phyloP scores from a whole-genome alignment of 2,329 filamentous ascomycete genomes.

The Elsinoe ampelina region DNA sequence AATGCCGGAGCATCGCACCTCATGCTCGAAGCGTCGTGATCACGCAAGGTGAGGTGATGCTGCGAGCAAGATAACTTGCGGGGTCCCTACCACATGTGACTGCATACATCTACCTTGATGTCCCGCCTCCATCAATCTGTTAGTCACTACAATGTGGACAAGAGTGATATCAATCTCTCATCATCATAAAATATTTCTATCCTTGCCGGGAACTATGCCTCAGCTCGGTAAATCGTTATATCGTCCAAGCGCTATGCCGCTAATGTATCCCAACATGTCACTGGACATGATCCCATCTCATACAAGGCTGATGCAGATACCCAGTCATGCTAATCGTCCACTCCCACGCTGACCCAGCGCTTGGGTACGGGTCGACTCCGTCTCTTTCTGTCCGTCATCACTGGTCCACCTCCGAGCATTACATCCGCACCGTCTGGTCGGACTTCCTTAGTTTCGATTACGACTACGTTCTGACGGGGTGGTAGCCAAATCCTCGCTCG shows the following conservation, averaged over 20 bases:
- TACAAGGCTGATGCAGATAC: not conserved
- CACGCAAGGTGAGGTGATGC: not conserved
- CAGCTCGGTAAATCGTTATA: not conserved
- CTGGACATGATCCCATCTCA: not conserved
- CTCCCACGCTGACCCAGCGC: slow-evolving; percentile 25
- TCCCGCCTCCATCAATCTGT: not conserved
- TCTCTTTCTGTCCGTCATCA: not conserved
- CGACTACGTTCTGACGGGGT: slow-evolving; percentile 36
- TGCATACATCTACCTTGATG: not conserved
- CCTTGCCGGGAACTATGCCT: not conserved
- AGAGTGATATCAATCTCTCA: not conserved
- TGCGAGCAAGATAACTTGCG: not conserved
- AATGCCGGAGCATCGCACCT: not conserved
- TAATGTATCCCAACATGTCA: not conserved
- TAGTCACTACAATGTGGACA: too few species aligned
- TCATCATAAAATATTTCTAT: not conserved
- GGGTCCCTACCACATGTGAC: not conserved
- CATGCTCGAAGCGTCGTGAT: not conserved
- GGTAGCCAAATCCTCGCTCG: slow-evolving; percentile 53
- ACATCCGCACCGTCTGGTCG: slow-evolving; percentile 1
- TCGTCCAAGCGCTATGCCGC: not conserved
- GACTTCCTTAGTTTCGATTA: slow-evolving; percentile 18
- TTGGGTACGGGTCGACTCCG: slow-evolving; percentile 18
- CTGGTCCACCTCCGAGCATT: not conserved
- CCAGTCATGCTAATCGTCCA: slow-evolving; percentile 11